These are phyloP conservation scores for Clathrus columnatus DNA, from an alignment of 768 basidiomycete genomes.

Conservation along the genomic window DNA sequence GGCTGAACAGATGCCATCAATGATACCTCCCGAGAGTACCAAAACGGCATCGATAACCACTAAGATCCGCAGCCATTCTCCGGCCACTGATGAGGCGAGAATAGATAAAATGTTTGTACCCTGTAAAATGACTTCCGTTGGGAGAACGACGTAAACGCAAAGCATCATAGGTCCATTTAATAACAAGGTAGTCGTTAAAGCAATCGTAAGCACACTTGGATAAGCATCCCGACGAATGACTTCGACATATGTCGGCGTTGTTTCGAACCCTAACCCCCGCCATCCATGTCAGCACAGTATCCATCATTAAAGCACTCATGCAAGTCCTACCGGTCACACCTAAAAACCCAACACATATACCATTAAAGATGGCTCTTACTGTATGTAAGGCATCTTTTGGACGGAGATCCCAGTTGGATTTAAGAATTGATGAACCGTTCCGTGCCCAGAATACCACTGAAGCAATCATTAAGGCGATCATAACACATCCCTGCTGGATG, in stretches of 20 bases:
- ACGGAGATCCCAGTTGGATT: conserved; percentile 44
- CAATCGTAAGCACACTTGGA: conserved; percentile 53
- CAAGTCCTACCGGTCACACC: conserved; percentile 46
- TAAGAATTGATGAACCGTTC: conserved; percentile 39
- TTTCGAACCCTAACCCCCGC: conserved; percentile 30
- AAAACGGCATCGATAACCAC: conserved; percentile 59
- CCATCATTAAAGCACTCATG: not conserved
- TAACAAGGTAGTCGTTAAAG: conserved; percentile 50
- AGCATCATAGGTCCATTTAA: conserved; percentile 51
- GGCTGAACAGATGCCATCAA: conserved; percentile 46
- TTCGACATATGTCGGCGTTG: conserved; percentile 53
- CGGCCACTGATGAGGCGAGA: conserved; percentile 54
- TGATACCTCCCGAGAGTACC: conserved; percentile 65
- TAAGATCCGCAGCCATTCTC: conserved; percentile 52
- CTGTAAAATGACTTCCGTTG: conserved; percentile 36
- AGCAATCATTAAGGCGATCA: conserved; percentile 45
- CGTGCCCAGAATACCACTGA: conserved; percentile 43
- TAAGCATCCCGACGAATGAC: conserved; percentile 48
- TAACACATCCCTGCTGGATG: conserved; percentile 16
- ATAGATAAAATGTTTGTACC: conserved; percentile 57
- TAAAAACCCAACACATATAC: conserved; percentile 62
- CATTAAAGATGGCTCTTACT: conserved; percentile 43
- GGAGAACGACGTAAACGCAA: conserved; percentile 51
- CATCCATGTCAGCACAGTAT: too few species aligned
- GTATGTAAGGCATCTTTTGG: conserved; percentile 21